Base-by-base conservation (phyloP, 345 rosid species). In the Toxicodendron radicans region DNA sequence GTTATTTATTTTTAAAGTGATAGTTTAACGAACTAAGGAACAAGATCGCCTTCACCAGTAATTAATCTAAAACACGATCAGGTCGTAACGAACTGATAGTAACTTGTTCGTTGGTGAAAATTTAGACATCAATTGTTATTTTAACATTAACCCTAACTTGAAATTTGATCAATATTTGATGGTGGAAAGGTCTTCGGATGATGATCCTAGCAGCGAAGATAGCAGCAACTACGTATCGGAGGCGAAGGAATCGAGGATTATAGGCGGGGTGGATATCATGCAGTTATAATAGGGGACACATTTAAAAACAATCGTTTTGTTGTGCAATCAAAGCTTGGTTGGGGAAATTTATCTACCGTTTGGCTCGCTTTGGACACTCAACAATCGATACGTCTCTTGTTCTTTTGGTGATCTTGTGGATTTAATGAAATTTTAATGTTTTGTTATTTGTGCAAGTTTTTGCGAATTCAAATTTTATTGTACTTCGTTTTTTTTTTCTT, bases 281-380 rank as follows among this genome's bases (percentile, higher is more conserved):
- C 91, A 7, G 91, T 90, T n/a, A 76, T 88, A 63, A 78, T 90
- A 65, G 87, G 90, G 18, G 95, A 90, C 63, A 10, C 85, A n/a
- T 90, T 90, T 78, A 88, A 82, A 79, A 84, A 82, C 80, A 91
- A 86, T 0, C 87, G 87, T 8, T 90, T 87, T 61, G 86, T 85
- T 3, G 92, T 90, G 23, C 92, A 88, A 79, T 76, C 84, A 58
- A 88, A 90, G 82, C 94, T 90, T 46, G 94, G 92, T 8, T 90
- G 94, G 94, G 94, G 94, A 30, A 90, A 90, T 81, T 90, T 90
- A 86, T 90, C 95, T 58, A 90, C 95, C 66, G 95, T 90, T 64
- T 90, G 95, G 95, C 95, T 90, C 68, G 89, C 88, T 58, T 90
- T 91, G 92, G 95, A 88, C 75, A 81, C 88, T 17, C 86, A 69